Percentiles rank a stretch among this genome's conserved stretches.
phyloP scores from a whole-genome alignment of 2,329 filamentous ascomycete genomes.

The Dothistroma pini region DNA sequence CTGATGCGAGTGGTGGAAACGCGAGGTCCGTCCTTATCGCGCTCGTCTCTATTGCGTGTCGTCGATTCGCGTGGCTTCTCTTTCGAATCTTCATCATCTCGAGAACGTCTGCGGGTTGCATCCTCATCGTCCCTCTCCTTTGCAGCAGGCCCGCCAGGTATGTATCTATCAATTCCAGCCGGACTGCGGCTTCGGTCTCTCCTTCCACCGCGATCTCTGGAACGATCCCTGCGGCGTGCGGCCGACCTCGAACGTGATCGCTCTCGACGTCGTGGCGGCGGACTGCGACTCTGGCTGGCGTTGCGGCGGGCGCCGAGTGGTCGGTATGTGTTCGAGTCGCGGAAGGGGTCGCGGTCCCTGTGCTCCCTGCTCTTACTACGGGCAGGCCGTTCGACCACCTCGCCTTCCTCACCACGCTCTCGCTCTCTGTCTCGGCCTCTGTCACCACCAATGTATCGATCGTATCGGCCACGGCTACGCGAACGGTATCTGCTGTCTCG shows the following conservation, averaged over 20 bases:
- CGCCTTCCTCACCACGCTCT: slow-evolving; percentile 34
- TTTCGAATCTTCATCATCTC: slow-evolving; percentile 13
- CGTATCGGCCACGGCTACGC: slow-evolving; percentile 19
- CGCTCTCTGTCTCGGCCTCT: slow-evolving; percentile 40
- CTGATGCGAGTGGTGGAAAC: slow-evolving; percentile 1
- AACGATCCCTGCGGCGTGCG: slow-evolving; percentile 17
- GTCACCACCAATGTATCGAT: slow-evolving; percentile 4
- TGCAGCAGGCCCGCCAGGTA: slow-evolving; percentile 33
- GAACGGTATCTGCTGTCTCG: slow-evolving; percentile 17
- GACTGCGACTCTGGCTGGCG: slow-evolving; percentile 26
- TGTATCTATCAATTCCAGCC: slow-evolving; percentile 39
- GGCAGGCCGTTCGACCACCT: slow-evolving; percentile 29
- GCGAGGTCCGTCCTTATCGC: background rate
- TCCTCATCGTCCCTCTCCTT: slow-evolving; percentile 27
- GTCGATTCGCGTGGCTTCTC: background rate
- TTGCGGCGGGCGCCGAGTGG: slow-evolving; percentile 19
- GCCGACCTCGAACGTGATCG: slow-evolving; percentile 23
- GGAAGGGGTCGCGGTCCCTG: slow-evolving; percentile 9
- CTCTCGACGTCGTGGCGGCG: slow-evolving; percentile 20
- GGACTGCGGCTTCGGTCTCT: slow-evolving; percentile 30
- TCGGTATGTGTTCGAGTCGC: slow-evolving; percentile 14
- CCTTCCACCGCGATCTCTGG: slow-evolving; percentile 18
- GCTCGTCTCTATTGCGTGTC: background rate
- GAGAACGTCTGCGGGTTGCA: slow-evolving; percentile 8
- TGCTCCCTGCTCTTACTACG: slow-evolving; percentile 19